Base-by-base conservation (phyloP, 1,284 basidiomycete species). In the Tilletia walkeri region DNA sequence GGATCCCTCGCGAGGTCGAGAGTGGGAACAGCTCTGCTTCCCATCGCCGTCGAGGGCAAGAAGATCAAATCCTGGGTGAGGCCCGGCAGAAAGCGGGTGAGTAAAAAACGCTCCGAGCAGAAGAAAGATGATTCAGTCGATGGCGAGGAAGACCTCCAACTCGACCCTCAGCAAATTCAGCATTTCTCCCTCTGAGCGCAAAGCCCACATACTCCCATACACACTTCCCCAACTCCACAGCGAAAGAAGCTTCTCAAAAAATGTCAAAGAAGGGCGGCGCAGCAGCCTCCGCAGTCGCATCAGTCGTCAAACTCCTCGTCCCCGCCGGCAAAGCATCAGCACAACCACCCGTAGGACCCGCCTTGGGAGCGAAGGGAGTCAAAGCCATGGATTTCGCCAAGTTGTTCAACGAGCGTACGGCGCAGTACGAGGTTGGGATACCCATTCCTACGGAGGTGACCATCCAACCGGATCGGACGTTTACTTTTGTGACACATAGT, bases 281-380 rank as follows among this genome's bases (percentile, higher is more conserved):
- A 50, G 75, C 76, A 49, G 59, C 38, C 59, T 38, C 59, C 9
- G 76, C 76, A 1, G 78, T 72, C 14, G 77, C 78, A 6, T 68
- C 74, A 10, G 65, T 80, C 30, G 82, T 83, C 73, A 84, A 94
- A 81, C 87, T 98, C 67, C 87, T 97, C 66, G 90, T 98, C 68
- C 89, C 91, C 66, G 95, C 95, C 47, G 95, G 94, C 54, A 97
- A 97, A 84, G 95, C 95, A 47, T 91, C 94, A 34, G 95, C 95
- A 24, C 93, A 94, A 69, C 95, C 95, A 65, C 95, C 95, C 20
- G 92, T 99, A 67, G 96, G 95, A 78, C 95, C 96, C 68, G 95
- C 95, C 24, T 89, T 98, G 67, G 96, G 96, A 87, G 95, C 96
- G 75, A 90, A 94, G 82, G 96, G 96, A 80, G 94, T 99, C 76